Conservation (phyloP, 495 filamentous ascomycete genomes). For the Aspergillus nanangensis region DNA sequence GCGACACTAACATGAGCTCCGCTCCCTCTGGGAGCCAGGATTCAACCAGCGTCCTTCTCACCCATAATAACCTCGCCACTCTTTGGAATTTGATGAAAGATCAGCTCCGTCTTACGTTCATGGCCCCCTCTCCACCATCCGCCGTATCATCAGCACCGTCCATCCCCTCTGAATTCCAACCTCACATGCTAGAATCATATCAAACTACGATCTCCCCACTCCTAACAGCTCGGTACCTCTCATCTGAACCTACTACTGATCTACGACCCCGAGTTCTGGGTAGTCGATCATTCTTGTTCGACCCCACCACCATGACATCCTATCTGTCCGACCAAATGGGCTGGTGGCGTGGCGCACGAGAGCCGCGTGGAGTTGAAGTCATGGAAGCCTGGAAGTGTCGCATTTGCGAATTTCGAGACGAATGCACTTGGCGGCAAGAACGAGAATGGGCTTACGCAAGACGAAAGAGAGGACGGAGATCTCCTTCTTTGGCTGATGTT, state of each 20-base stretch:
- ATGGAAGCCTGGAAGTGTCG: conserved; percentile 91
- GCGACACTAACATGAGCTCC: conserved; percentile 3
- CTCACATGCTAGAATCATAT: conserved; percentile 54
- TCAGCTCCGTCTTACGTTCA: conserved; percentile 60
- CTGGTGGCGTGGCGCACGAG: conserved; percentile 84
- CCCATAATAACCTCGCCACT: conserved; percentile 52
- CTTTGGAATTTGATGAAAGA: conserved; percentile 68
- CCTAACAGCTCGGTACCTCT: conserved; percentile 41
- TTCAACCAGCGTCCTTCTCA: conserved; percentile 50
- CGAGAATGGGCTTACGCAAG: conserved; percentile 42
- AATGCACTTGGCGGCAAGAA: conserved; percentile 58
- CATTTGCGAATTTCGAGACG: conserved; percentile 58
- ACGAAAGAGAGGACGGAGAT: conserved; percentile 21
- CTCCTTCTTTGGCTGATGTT: conserved; percentile 1
- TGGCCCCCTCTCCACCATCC: conserved; percentile 22
- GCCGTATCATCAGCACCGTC: conserved; percentile 34
- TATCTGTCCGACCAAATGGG: conserved; percentile 67
- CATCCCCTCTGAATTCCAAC: conserved; percentile 48
- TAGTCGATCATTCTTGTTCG: conserved; percentile 63
- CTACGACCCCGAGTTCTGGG: conserved; percentile 52
- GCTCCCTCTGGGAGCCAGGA: conserved; percentile 33
- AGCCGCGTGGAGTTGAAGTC: conserved; percentile 73
- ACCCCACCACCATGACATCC: conserved; percentile 51
- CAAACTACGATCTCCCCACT: conserved; percentile 41
- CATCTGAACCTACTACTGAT: conserved; percentile 25